A percentile compares a stretch with the other conserved stretches of the same genome.
phyloP scores from a whole-genome alignment of 306 rosid genomes.

The Trifolium subterraneum region DNA sequence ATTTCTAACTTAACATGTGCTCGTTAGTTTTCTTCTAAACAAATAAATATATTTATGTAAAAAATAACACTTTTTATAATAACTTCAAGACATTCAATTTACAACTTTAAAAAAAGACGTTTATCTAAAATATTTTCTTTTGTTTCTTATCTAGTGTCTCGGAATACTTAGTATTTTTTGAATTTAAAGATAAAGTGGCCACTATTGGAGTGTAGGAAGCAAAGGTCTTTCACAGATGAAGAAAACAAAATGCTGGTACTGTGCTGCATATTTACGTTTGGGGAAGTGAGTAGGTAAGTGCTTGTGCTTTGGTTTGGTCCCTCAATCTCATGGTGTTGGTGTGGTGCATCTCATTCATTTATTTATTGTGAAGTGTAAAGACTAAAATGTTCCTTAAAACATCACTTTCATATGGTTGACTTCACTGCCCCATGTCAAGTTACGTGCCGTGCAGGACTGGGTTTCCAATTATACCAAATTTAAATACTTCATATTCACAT shows the following conservation, averaged over 20 bases:
- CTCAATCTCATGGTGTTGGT: not conserved
- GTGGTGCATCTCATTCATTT: slow-evolving; percentile 13
- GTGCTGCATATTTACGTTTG: slow-evolving; percentile 30
- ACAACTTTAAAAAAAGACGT: no score
- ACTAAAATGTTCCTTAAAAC: slow-evolving; percentile 19
- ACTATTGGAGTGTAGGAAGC: slow-evolving; percentile 20
- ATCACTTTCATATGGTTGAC: slow-evolving; percentile 57
- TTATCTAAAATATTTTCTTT: no score
- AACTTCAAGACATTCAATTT: no score
- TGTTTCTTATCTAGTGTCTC: no score
- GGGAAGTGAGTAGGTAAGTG: slow-evolving; percentile 37
- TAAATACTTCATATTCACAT: not conserved
- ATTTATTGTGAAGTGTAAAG: not conserved
- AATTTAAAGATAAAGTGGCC: not conserved
- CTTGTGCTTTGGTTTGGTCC: slow-evolving; percentile 18
- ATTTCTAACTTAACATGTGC: no score
- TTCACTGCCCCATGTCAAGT: slow-evolving; percentile 47
- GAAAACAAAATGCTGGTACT: not conserved
- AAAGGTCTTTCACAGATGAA: slow-evolving; percentile 12
- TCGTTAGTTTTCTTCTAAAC: no score
- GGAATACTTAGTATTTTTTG: no score
- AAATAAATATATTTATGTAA: no score
- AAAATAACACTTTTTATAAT: no score
- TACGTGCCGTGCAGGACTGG: slow-evolving; percentile 75
- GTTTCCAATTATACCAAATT: slow-evolving; percentile 33